Base-by-base conservation (phyloP, 495 filamentous ascomycete species). In the Acidiella bohemica region DNA sequence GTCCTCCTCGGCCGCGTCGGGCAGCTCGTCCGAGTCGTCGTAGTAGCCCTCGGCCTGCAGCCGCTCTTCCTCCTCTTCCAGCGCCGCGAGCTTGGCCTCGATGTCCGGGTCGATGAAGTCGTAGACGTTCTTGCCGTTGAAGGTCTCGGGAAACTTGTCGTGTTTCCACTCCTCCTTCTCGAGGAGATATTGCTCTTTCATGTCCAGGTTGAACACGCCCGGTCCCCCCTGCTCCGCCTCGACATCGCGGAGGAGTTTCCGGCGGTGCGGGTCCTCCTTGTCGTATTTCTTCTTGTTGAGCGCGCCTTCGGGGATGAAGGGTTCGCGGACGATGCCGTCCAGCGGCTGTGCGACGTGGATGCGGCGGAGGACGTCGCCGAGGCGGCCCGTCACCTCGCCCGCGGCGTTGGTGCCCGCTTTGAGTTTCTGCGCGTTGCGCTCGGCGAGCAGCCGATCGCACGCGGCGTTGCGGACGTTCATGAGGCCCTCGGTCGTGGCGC, bases 71-170 rank as follows among this genome's bases (percentile, higher is more conserved):
- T 97, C 90, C 41, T 84, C 86, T 59, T 97, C 90, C 26, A 97
- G 68, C 31, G 85, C 84, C 20, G 76, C 76, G 27, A 97, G 70
- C 63, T 88, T 95, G 43, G 72, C 68, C 50, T 93, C 90, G 59
- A 97, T 96, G 42, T 97, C 90, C 0, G 90, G 87, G 50, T 96
- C 90, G 56, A 96, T 76, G 58, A 80, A 97, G 58, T 97, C 90
- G 67, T 84, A 85, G 23, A 97, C 83, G 62, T 97, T 96, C 68
- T 83, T 84, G 56, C 90, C 90, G 51, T 94, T 76, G 64, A 81
- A 79, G 28, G 88, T 67, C 59, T 97, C 92, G 19, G 92, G 92
- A 10, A 95, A 79, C 61, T 81, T 88, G 66, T 97, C 90, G 55
- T 93, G 70, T 58, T 92, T 93, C 90, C 88, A 95, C 12, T 90